Percentiles rank a stretch among this genome's conserved stretches.
phyloP scores from a whole-genome alignment of 768 basidiomycete species.

The Suillus subaureus region DNA sequence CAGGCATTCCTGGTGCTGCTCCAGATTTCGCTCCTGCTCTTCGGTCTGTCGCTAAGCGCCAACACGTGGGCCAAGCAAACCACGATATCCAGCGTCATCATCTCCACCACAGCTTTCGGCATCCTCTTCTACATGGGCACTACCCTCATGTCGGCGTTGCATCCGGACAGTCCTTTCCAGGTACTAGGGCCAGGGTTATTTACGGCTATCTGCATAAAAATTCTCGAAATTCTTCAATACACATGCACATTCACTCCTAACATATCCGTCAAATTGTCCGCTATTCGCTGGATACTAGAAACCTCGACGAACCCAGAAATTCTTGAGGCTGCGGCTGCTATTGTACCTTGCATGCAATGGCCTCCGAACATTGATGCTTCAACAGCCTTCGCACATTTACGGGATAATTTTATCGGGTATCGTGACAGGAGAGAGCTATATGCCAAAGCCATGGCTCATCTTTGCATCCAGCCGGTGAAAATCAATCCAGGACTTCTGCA shows the following conservation, averaged over 20 bases:
- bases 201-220: neutral
- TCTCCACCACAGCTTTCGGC: neutral
- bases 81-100: neutral
- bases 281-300: conserved; percentile 21
- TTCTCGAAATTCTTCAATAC: neutral
- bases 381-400: neutral
- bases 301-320: conserved; percentile 13
- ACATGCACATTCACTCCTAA: too few relatives aligned
- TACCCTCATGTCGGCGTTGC: neutral
- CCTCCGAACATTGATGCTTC: neutral
- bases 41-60: neutral
- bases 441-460: neutral
- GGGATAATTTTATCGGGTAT: neutral
- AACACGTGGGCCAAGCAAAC: neutral
- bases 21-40: neutral
- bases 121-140: neutral
- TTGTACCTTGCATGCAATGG: neutral
- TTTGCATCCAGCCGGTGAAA: neutral
- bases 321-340: neutral
- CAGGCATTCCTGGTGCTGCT: neutral
- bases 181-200: neutral
- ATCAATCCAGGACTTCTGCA: neutral
- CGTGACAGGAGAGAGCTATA: neutral
- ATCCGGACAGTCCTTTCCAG: neutral
- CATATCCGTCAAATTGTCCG: neutral